A percentile compares a stretch with the other conserved stretches of the same genome.
These are phyloP conservation scores for Teratosphaeria nubilosa DNA, from an alignment of 2,329 filamentous ascomycete genomes.

Conservation along the genomic window DNA sequence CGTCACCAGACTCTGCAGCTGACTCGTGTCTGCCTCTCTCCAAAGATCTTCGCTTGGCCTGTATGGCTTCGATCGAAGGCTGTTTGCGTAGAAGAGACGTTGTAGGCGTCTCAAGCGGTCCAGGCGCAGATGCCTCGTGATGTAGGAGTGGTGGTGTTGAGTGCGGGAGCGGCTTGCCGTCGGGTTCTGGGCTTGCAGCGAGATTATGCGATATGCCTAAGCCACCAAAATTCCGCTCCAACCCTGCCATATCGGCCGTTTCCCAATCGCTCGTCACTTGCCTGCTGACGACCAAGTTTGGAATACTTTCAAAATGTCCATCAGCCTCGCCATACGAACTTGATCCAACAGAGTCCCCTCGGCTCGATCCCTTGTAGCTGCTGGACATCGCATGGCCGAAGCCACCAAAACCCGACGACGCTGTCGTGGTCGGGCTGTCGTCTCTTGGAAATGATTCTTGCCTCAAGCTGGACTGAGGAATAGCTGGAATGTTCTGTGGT, in stretches of 20 bases:
- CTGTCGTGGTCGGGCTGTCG: conserved; percentile 74
- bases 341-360: conserved; percentile 80
- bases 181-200: conserved; percentile 11
- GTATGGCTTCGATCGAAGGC: conserved; percentile 63
- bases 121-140: conserved; percentile 58
- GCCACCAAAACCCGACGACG: conserved; percentile 58
- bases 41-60: conserved; percentile 61
- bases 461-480: conserved; percentile 53
- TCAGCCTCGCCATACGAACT: conserved; percentile 78
- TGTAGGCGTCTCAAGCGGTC: conserved; percentile 20
- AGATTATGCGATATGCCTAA: conserved; percentile 53
- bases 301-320: conserved; percentile 66
- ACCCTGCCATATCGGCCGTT: conserved; percentile 47
- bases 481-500: conserved; percentile 42
- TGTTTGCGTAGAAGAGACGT: conserved; percentile 42
- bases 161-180: conserved; percentile 11
- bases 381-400: conserved; percentile 53
- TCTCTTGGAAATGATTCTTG: conserved; percentile 55
- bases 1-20: conserved; percentile 72
- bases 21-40: conserved; percentile 66
- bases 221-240: conserved; percentile 46
- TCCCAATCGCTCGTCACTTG: conserved; percentile 67
- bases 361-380: conserved; percentile 68
- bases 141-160: conserved; percentile 44
- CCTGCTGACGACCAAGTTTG: conserved; percentile 60